phyloP scores from a whole-genome alignment of 768 basidiomycete genomes.

The Trametes cinnabarina region DNA sequence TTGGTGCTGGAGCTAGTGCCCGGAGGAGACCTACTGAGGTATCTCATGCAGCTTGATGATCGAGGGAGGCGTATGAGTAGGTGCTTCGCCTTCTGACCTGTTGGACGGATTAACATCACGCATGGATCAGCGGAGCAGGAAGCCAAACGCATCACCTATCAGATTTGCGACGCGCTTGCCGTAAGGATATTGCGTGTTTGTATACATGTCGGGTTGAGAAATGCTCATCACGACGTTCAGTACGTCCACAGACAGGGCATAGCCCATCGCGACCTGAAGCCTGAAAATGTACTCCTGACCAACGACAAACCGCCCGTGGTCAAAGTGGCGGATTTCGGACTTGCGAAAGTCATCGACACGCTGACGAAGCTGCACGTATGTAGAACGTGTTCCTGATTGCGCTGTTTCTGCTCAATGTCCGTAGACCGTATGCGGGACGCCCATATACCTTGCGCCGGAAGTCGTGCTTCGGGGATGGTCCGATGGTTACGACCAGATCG shows the following conservation, averaged over 20 bases:
- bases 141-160: slow-evolving; percentile 67
- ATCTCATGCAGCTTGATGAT: slow-evolving; percentile 60
- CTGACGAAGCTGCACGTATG: slow-evolving; percentile 60
- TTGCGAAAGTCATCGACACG: slow-evolving; percentile 84
- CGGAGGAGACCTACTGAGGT: slow-evolving; percentile 85
- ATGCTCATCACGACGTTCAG: slow-evolving; percentile 35
- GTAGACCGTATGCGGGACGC: slow-evolving; percentile 93
- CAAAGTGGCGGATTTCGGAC: slow-evolving; percentile 94
- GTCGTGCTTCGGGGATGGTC: slow-evolving; percentile 64
- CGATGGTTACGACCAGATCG: slow-evolving; percentile 77
- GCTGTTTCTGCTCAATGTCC: slow-evolving; percentile 43
- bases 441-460: slow-evolving; percentile 89
- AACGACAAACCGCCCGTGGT: slow-evolving; percentile 61
- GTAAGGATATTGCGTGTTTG: slow-evolving; percentile 37
- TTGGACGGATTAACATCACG: neutral
- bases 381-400: slow-evolving; percentile 40
- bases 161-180: slow-evolving; percentile 77
- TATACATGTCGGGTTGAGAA: slow-evolving; percentile 37
- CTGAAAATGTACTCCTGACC: slow-evolving; percentile 87
- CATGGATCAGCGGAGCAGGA: slow-evolving; percentile 46
- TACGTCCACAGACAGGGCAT: slow-evolving; percentile 75
- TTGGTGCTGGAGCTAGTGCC: slow-evolving; percentile 81
- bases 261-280: slow-evolving; percentile 91
- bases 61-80: slow-evolving; percentile 55
- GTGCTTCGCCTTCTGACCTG: slow-evolving; percentile 58